These are phyloP conservation scores for Suillus tomentosus DNA, from an alignment of 768 basidiomycete genomes.

Conservation along the genomic window DNA sequence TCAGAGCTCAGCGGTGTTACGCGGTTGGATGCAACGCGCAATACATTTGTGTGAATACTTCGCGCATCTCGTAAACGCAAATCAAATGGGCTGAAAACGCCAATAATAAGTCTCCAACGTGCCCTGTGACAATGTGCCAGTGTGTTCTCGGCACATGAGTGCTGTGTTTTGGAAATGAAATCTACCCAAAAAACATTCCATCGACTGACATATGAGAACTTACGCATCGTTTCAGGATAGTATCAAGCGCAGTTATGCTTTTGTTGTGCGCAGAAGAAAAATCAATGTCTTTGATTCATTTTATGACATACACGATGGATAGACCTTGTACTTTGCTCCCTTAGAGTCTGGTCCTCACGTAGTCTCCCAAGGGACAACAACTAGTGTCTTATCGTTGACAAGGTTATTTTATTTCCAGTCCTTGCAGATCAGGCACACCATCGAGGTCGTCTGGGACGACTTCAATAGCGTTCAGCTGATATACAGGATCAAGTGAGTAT, in stretches of 20 bases:
- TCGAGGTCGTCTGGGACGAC: constrained; percentile 35
- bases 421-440: constrained; percentile 38
- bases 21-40: neutral
- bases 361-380: constrained; percentile 37
- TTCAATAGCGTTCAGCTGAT: constrained; percentile 39
- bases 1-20: neutral
- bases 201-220: neutral
- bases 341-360: constrained; percentile 33
- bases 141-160: neutral
- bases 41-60: neutral
- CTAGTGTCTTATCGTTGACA: constrained; percentile 43
- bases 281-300: neutral
- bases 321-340: constrained; percentile 26
- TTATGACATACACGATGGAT: neutral
- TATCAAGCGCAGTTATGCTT: neutral
- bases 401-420: constrained; percentile 31
- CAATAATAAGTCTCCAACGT: neutral
- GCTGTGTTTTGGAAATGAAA: neutral
- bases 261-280: neutral
- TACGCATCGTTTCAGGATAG: neutral
- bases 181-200: neutral
- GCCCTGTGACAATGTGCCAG: neutral
- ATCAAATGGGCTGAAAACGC: neutral
- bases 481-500: neutral
- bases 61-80: neutral